These are phyloP conservation scores for Aureobasidium sp. DNA, from an alignment of 2,329 filamentous ascomycete genomes.

Conservation along the genomic window DNA sequence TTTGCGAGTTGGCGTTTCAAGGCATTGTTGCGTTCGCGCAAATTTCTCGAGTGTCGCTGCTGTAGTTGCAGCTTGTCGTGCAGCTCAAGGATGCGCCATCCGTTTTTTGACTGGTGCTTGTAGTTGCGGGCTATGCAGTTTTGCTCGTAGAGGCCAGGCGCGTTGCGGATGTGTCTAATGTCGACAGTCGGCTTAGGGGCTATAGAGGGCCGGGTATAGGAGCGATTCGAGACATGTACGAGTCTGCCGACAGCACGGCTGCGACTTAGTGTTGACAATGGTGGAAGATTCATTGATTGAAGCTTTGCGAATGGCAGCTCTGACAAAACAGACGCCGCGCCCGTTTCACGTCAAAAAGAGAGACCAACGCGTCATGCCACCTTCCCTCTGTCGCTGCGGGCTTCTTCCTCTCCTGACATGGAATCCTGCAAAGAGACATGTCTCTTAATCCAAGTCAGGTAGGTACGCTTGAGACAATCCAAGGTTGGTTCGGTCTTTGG, in stretches of 20 bases:
- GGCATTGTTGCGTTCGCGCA: constrained; percentile 60
- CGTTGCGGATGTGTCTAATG: constrained; percentile 82
- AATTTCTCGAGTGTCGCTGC: constrained; percentile 51
- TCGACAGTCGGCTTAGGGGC: constrained; percentile 75
- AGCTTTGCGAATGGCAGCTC: not conserved
- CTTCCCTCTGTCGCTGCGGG: not conserved
- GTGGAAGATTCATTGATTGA: constrained; percentile 4
- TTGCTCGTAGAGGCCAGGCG: constrained; percentile 68
- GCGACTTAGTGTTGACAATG: not conserved
- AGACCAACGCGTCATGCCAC: not conserved
- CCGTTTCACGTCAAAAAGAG: constrained; percentile 9
- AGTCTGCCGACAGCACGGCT: constrained; percentile 3
- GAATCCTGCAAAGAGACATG: not conserved
- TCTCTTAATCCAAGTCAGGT: not conserved
- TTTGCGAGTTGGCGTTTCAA: constrained; percentile 32
- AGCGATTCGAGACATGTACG: not conserved
- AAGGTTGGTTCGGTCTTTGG: not conserved
- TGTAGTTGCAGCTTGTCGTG: constrained; percentile 39
- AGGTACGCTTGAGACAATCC: not conserved
- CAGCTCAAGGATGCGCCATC: constrained; percentile 45
- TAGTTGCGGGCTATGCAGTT: constrained; percentile 88
- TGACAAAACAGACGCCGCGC: constrained; percentile 1
- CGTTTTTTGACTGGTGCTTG: constrained; percentile 42
- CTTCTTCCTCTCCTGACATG: not conserved
- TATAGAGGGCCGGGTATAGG: constrained; percentile 52